Conservation (phyloP, 1,284 basidiomycete species). For the Ganoderma leucocontextum region DNA sequence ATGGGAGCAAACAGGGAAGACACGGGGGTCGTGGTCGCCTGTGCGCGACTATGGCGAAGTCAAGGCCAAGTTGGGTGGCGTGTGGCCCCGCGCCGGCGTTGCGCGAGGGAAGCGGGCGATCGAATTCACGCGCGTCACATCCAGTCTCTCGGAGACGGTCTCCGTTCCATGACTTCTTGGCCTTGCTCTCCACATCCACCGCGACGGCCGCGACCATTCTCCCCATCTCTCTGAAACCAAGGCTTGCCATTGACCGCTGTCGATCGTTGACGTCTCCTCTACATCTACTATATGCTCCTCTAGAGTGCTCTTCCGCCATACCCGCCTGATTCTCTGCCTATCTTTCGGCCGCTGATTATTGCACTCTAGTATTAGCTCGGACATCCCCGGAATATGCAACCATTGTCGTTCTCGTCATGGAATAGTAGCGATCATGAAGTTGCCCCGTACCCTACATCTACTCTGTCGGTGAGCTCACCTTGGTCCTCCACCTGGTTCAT, state of each 20-base stretch:
- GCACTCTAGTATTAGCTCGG: not conserved
- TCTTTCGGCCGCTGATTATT: not conserved
- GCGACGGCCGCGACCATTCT: constrained; percentile 20
- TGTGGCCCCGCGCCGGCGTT: constrained; percentile 14
- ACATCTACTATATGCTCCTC: constrained; percentile 23
- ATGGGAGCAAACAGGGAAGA: constrained; percentile 8
- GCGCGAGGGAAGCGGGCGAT: not conserved
- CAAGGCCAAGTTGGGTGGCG: constrained; percentile 3
- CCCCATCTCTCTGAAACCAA: not conserved
- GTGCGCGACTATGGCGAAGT: not conserved
- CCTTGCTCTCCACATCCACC: constrained; percentile 17
- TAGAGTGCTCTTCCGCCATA: constrained; percentile 8
- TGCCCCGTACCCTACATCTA: constrained; percentile 5
- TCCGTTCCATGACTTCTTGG: constrained; percentile 21
- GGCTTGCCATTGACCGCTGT: not conserved
- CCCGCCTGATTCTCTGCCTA: constrained; percentile 3
- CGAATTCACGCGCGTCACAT: constrained; percentile 24
- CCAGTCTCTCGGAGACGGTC: not conserved
- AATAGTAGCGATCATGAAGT: constrained; percentile 12
- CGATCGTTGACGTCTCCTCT: constrained; percentile 1
- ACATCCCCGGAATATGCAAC: constrained; percentile 16
- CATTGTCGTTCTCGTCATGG: constrained; percentile 20
- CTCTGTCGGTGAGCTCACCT: constrained; percentile 25
- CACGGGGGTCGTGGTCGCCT: not conserved
- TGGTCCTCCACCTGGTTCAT: not conserved